Percentiles rank a stretch among this genome's conserved stretches.
Conservation (phyloP, 768 basidiomycete species). For the Mycena leptocephala region DNA sequence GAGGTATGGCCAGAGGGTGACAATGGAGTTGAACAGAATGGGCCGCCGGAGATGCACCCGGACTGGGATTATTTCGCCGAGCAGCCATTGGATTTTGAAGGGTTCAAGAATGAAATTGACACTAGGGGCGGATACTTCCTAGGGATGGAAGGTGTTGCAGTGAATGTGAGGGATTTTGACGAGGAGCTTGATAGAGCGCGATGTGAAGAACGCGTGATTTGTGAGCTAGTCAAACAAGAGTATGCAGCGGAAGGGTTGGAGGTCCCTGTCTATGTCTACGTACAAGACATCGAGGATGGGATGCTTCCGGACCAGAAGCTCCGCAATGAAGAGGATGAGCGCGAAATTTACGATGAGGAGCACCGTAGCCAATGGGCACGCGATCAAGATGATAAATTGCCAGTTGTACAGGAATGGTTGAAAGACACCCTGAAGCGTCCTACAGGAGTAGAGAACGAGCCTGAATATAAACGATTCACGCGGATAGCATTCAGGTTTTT, state of each 20-base stretch:
- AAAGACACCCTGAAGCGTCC: background rate
- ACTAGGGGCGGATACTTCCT: constrained; percentile 17
- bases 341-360: constrained; percentile 6
- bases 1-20: background rate
- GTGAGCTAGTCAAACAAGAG: background rate
- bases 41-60: background rate
- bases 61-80: background rate
- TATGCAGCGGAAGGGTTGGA: background rate
- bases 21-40: background rate
- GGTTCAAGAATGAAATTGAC: constrained; percentile 25
- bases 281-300: background rate
- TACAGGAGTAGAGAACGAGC: background rate
- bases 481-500: background rate
- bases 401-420: background rate
- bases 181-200: background rate
- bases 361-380: background rate
- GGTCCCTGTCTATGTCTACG: background rate
- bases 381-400: background rate
- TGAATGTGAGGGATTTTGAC: background rate
- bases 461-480: background rate
- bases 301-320: background rate
- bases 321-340: constrained; percentile 12
- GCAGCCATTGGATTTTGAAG: constrained; percentile 8
- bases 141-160: background rate
- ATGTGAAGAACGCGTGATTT: background rate